phyloP scores from a whole-genome alignment of 2,329 filamentous ascomycete genomes.

The Sarocladium strictum region DNA sequence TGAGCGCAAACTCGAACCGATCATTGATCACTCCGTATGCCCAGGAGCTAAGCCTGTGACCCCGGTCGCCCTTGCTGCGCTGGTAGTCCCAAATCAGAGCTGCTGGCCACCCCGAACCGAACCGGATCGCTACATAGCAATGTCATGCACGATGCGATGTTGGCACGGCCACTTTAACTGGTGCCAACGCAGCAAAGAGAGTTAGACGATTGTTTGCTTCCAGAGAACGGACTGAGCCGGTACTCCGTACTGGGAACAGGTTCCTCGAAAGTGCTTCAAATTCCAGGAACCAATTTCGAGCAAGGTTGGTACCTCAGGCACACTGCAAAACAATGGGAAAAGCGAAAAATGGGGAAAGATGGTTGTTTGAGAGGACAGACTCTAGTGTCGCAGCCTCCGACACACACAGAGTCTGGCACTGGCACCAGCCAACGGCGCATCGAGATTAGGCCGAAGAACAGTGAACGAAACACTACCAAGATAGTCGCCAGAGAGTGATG shows the following conservation, averaged over 20 bases:
- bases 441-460: background rate
- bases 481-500: no score
- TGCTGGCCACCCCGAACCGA: background rate
- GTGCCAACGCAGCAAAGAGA: conserved; percentile 13
- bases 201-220: background rate
- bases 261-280: no score
- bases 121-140: background rate
- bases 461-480: no score
- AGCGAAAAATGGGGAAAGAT: background rate
- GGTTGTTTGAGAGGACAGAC: background rate
- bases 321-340: background rate
- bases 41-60: conserved; percentile 6
- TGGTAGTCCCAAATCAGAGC: background rate
- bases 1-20: background rate
- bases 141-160: background rate
- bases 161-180: conserved; percentile 10
- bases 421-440: conserved; percentile 1
- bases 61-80: background rate
- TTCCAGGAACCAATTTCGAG: no score
- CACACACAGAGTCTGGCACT: background rate
- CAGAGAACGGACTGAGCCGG: no score
- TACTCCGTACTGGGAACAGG: no score
- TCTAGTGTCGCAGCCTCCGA: conserved; percentile 4
- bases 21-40: background rate
- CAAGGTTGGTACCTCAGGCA: background rate